These are phyloP conservation scores for Rutstroemia sp. DNA, from an alignment of 2,329 filamentous ascomycete genomes.

Conservation along the genomic window DNA sequence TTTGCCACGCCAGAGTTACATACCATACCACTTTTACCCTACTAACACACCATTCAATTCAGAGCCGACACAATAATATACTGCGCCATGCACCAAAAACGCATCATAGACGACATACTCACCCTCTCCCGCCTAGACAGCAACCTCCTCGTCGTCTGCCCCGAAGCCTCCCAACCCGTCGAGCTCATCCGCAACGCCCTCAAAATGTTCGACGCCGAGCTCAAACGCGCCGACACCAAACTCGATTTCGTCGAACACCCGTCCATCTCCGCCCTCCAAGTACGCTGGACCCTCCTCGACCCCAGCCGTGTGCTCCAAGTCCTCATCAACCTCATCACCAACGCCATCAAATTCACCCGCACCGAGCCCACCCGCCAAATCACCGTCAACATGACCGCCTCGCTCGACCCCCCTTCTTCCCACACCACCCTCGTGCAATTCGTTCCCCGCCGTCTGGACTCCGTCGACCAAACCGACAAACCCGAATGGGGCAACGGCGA, in stretches of 20 bases:
- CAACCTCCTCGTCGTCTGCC: slow-evolving; percentile 61
- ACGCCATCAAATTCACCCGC: slow-evolving; percentile 77
- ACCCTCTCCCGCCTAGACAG: slow-evolving; percentile 65
- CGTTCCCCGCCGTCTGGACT: slow-evolving; percentile 28
- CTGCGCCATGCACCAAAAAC: slow-evolving; percentile 67
- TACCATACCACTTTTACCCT: too few relatives aligned
- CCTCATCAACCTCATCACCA: slow-evolving; percentile 73
- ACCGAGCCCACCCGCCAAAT: slow-evolving; percentile 49
- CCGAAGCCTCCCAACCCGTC: slow-evolving; percentile 61
- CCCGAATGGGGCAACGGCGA: slow-evolving; percentile 61
- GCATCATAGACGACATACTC: slow-evolving; percentile 61
- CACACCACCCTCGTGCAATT: slow-evolving; percentile 35
- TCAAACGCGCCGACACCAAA: slow-evolving; percentile 63
- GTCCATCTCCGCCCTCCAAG: slow-evolving; percentile 54
- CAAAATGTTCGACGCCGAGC: slow-evolving; percentile 73
- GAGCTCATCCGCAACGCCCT: slow-evolving; percentile 59
- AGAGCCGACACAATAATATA: slow-evolving; percentile 69
- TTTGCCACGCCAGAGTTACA: too few relatives aligned
- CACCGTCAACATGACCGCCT: slow-evolving; percentile 32
- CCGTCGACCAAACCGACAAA: slow-evolving; percentile 22
- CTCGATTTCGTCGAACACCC: slow-evolving; percentile 63
- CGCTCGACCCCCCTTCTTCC: slow-evolving; percentile 35
- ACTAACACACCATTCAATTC: neutral
- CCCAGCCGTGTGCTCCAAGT: slow-evolving; percentile 73
- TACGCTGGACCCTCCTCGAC: slow-evolving; percentile 69